Percentiles rank a stretch among this genome's conserved stretches.
Conservation (phyloP, 73 alveolate genomes). For the Breviolum minutum region DNA sequence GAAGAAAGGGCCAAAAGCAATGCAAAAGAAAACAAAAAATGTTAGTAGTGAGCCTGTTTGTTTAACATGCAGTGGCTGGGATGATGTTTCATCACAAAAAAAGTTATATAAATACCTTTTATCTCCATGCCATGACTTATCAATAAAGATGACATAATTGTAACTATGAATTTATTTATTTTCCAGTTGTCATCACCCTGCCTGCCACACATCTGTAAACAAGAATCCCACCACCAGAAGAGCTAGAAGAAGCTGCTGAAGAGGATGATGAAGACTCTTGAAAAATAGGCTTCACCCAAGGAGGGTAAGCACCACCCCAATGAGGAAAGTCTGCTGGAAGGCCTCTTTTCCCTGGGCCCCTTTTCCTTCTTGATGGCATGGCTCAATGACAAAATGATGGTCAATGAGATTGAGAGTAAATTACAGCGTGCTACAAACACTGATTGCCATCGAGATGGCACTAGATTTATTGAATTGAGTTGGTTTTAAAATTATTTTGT, state of each 20-base stretch:
- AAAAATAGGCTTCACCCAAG: too few relatives aligned
- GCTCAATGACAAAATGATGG: neutral
- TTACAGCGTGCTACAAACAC: too few relatives aligned
- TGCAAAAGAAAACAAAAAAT: too few relatives aligned
- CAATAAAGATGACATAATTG: neutral
- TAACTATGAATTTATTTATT: neutral
- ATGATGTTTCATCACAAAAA: too few relatives aligned
- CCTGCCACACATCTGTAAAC: too few relatives aligned
- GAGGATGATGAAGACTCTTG: too few relatives aligned
- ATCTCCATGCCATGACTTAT: neutral
- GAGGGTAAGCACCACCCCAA: neutral
- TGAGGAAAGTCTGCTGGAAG: neutral
- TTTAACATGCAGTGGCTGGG: neutral
- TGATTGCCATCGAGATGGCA: too few relatives aligned
- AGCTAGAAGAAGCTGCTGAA: neutral
- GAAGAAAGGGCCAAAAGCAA: too few relatives aligned
- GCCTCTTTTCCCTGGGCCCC: neutral
- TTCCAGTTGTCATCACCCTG: neutral
- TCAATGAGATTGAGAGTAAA: too few relatives aligned
- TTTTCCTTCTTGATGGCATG: neutral
- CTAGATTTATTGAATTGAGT: too few relatives aligned
- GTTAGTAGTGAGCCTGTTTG: neutral
- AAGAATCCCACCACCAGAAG: neutral
- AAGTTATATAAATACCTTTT: too few relatives aligned
- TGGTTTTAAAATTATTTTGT: too few relatives aligned